A percentile compares a stretch with the other conserved stretches of the same genome.
Conservation (phyloP, 1,284 basidiomycete genomes). For the Malassezia obtusa region DNA sequence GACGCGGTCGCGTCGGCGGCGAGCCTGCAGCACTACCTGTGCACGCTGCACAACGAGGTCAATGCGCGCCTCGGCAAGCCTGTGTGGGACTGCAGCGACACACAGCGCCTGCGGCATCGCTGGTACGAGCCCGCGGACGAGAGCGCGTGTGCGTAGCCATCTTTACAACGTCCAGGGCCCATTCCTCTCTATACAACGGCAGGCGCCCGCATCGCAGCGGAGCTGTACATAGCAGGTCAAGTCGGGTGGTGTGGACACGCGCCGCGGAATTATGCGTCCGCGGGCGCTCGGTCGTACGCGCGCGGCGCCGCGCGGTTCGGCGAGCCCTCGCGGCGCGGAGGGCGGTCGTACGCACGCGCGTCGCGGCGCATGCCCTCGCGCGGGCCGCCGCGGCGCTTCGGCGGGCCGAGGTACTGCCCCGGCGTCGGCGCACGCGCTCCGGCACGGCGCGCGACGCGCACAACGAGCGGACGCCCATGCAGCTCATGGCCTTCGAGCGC, state of each 20-base stretch:
- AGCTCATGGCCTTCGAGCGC: constrained; percentile 72
- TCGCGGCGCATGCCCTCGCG: background rate
- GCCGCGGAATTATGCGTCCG: background rate
- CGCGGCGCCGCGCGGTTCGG: background rate
- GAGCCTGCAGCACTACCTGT: constrained; percentile 33
- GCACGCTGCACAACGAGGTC: constrained; percentile 44
- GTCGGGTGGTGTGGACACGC: too few species aligned
- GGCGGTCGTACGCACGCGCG: constrained; percentile 49
- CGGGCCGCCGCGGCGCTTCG: constrained; percentile 57
- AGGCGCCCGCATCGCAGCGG: too few species aligned
- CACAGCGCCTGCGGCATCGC: constrained; percentile 22
- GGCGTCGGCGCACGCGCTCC: constrained; percentile 90
- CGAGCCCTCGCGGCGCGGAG: background rate
- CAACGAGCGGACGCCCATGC: constrained; percentile 71
- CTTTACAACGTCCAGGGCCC: background rate
- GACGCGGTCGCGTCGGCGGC: constrained; percentile 18
- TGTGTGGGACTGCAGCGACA: constrained; percentile 29
- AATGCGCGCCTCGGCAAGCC: constrained; percentile 42
- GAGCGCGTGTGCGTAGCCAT: constrained; percentile 21
- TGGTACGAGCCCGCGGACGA: constrained; percentile 41
- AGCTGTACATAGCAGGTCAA: too few species aligned
- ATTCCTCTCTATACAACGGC: background rate
- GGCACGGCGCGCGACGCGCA: constrained; percentile 75
- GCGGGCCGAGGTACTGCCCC: constrained; percentile 82
- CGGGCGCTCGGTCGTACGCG: background rate